Evolutionary conservation across 257 asterid genomes (phyloP), one percentile per base, ranked within the genome.

Genomic region (Solanum verrucosum): DNA sequence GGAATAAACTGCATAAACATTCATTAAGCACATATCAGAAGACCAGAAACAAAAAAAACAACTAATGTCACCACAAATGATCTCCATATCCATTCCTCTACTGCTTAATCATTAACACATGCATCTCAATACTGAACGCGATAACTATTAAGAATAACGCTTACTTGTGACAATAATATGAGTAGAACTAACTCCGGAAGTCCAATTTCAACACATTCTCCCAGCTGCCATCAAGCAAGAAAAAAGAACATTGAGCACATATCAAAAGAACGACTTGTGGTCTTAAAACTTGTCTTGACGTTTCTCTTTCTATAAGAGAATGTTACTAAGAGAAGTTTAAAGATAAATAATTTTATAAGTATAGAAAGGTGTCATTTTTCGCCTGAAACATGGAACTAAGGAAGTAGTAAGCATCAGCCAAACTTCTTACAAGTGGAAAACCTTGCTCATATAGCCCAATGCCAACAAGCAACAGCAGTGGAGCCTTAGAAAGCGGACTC

Each of bases 401-500:
- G 15, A 46, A 82, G 14, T 34, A 84, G 15, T 84, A 31, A 60
- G 9, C 25, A 35, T 25, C 60, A 84, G 16, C 18, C 87, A 83
- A 65, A 75, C 31, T 42, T 82, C 95, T 40, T 94, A 96, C 98
- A 93, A 95, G 90, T 0, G 98, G 98, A 89, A 96, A 95, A 25
- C 98, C 99, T 42, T 93, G 96, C 84, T 92, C 94, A 84, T 92
- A 96, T 60, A 96, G 98, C 21, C 99, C 99, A 42, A 95, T 94
- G 49, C 99, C 99, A 65, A 94, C 98, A 33, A 96, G 97, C 52
- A 94, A 90, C 60, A 95, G 93, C 83, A 95, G 91, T 88, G 99
- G 99, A 88, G 91, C 96, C 85, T 93, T 95, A 65, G 99, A 94
- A 91, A 96, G 99, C 59, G 98, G 99, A 91, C 95, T 91, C 89